Evolutionary conservation across 805 yeast genomes (phyloP).

Genomic region (Kluyveromyces wickerhamii): DNA sequence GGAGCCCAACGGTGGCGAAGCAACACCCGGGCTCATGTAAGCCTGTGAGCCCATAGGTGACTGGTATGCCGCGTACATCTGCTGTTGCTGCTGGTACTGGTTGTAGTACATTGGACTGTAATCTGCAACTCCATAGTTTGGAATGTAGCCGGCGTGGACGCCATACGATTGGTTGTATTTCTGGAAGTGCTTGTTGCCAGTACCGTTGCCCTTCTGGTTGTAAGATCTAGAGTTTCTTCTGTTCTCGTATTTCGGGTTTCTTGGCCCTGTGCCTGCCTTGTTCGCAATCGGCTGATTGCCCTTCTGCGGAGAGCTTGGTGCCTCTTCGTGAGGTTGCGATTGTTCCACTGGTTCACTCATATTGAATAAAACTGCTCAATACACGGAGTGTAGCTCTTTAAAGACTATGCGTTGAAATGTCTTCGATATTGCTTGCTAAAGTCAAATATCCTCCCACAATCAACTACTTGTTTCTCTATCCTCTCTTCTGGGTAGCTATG

Average conservation of each 20-base stretch:
- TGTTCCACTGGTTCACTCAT: slow-evolving; percentile 2
- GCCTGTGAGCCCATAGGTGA: not conserved
- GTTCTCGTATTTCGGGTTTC: slow-evolving; percentile 1
- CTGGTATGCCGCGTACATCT: slow-evolving; percentile 3
- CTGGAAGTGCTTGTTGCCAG: slow-evolving; percentile 2
- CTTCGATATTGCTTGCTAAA: no score
- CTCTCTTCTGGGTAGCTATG: no score
- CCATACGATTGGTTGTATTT: slow-evolving; percentile 5
- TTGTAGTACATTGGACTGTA: slow-evolving; percentile 5
- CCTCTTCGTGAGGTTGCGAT: not conserved
- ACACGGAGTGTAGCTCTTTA: no score
- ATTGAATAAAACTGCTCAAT: no score
- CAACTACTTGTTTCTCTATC: no score
- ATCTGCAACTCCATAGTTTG: slow-evolving; percentile 4
- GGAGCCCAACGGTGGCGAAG: not conserved
- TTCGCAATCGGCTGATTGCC: not conserved
- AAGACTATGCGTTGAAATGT: no score
- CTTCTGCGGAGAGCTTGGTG: slow-evolving; percentile 1
- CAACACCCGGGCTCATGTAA: slow-evolving; percentile 2
- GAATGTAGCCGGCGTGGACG: slow-evolving; percentile 3
- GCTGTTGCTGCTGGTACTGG: slow-evolving; percentile 5
- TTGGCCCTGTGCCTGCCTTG: not conserved
- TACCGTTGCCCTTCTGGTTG: not conserved
- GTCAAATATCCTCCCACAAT: no score
- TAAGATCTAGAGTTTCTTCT: slow-evolving; percentile 2